Base-by-base conservation (phyloP, 2,329 filamentous ascomycete species). In the Calycina marina region DNA sequence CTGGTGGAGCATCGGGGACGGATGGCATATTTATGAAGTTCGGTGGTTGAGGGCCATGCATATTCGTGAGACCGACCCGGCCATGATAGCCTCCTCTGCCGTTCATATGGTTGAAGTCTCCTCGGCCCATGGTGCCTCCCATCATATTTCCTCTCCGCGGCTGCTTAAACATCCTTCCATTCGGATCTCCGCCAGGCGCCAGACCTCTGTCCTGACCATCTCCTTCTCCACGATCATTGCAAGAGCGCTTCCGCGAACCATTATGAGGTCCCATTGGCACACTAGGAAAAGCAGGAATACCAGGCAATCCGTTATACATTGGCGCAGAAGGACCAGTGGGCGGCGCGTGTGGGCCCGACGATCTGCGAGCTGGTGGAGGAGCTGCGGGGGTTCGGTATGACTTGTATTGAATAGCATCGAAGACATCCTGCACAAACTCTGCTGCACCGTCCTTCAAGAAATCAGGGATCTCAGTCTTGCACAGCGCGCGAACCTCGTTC, bases 381-480 rank as follows among this genome's bases (percentile, higher is more conserved):
- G 54, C 53, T 24, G 62, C 65, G 18, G 68, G 69, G 2, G 72
- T 71, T 2, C 69, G 49, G 50, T 75, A 79, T 4, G 65, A 64
- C 47, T 69, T 76, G 48, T 67, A 67, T 27, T 65, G 57, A 37
- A 88, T 66, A 4, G 71, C 70, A 31, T 67, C 55, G 47, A 86
- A 77, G 13, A 86, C 65, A 46, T 85, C 77, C 46, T 76, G 62
- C 18, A 84, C 73, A 44, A 88, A 85, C 2, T 60, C 49, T 4
- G 57, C 54, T 1, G 72, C 65, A 44, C 75, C 72, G 47, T 83
- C 75, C 46, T 71, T 71, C 12, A 88, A 56, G 50, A 88, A 88
- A 50, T 86, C 80, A 2, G 70, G 67, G 25, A 88, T 72, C 52
- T 84, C 77, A 32, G 70, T 63, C 49, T 81, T 65, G 54, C 78